Evolutionary conservation across 257 asterid species (phyloP).

Genomic region (Nicotiana obtusifolia): DNA sequence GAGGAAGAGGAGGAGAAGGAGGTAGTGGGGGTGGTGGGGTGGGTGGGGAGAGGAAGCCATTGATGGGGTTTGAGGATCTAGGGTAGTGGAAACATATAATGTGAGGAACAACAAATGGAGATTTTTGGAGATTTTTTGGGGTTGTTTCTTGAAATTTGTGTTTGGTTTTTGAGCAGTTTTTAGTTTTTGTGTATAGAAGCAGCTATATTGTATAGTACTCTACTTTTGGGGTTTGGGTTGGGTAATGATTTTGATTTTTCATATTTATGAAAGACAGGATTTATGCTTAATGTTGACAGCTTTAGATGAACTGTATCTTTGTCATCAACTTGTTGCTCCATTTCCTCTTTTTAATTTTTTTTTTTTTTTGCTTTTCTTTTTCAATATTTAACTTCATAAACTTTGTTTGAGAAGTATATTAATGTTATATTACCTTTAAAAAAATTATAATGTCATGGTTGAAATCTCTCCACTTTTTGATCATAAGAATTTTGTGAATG

Average conservation of each 20-base stretch:
- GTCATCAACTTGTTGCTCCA: neutral
- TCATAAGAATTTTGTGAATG: too few relatives aligned
- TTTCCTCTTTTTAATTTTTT: neutral
- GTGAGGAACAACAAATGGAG: neutral
- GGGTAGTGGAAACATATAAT: neutral
- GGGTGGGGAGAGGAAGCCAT: constrained; percentile 30
- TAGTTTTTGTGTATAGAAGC: too few relatives aligned
- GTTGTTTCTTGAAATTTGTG: neutral
- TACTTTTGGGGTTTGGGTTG: neutral
- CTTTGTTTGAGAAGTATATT: too few relatives aligned
- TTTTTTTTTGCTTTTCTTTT: neutral
- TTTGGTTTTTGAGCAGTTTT: neutral
- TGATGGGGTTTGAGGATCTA: constrained; percentile 5
- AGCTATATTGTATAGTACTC: neutral
- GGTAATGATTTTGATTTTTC: neutral
- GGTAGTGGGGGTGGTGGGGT: constrained; percentile 11
- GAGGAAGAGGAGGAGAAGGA: constrained; percentile 19
- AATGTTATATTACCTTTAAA: too few relatives aligned
- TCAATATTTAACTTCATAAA: too few relatives aligned
- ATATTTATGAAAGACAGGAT: neutral
- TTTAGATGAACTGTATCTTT: constrained; percentile 4
- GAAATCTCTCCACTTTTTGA: too few relatives aligned
- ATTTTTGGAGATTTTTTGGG: neutral
- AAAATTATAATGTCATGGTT: too few relatives aligned
- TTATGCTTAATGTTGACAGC: constrained; percentile 4